A percentile compares a stretch with the other conserved stretches of the same genome.
Conservation (phyloP, 768 basidiomycete species). For the Phaeotremella skinneri region DNA sequence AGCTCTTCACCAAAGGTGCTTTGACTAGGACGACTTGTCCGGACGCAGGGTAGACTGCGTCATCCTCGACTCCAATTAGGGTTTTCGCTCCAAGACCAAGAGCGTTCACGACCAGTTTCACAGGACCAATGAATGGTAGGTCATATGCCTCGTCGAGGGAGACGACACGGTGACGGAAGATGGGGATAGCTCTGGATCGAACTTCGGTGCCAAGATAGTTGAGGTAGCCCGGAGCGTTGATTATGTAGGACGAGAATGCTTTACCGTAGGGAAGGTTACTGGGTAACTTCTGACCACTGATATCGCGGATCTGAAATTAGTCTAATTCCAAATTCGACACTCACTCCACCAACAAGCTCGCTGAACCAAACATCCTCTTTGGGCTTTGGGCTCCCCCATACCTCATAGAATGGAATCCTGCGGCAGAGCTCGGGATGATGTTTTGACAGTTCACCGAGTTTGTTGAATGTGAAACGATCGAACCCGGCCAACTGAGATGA, state of each 20-base stretch:
- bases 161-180: conserved; percentile 55
- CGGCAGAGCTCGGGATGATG: conserved; percentile 36
- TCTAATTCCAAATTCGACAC: conserved; percentile 10
- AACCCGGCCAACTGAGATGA: background rate
- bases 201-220: conserved; percentile 57
- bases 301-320: background rate
- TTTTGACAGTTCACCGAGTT: conserved; percentile 31
- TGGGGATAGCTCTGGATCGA: conserved; percentile 53
- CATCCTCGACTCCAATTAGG: conserved; percentile 79
- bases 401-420: conserved; percentile 31
- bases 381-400: conserved; percentile 20
- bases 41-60: conserved; percentile 66
- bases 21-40: conserved; percentile 78
- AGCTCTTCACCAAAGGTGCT: conserved; percentile 61
- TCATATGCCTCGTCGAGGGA: conserved; percentile 58
- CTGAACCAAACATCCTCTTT: conserved; percentile 30
- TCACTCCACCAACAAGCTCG: conserved; percentile 36
- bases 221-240: conserved; percentile 60
- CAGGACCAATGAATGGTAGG: conserved; percentile 49
- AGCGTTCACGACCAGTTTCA: conserved; percentile 60
- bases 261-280: conserved; percentile 50
- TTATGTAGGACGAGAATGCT: conserved; percentile 57
- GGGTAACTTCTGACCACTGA: conserved; percentile 20
- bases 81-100: conserved; percentile 65
- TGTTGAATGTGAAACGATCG: conserved; percentile 38